Evolutionary conservation across 805 yeast species (phyloP).

Genomic region (Lachancea sp.): DNA sequence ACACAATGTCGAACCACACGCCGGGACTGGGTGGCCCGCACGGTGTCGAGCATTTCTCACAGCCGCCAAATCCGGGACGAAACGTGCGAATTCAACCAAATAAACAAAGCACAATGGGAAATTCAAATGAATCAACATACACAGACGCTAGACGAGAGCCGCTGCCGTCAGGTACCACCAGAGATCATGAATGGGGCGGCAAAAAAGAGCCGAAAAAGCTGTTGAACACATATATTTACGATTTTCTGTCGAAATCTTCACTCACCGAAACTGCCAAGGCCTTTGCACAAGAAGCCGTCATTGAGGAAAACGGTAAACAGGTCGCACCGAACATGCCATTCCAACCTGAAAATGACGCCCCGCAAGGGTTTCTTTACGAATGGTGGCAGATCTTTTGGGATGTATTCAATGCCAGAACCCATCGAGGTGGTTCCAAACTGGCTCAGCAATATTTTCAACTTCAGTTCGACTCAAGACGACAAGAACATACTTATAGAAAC

Average conservation of each 20-base stretch:
- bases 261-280: conserved; percentile 65
- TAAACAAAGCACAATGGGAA: neutral
- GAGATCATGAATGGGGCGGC: no score
- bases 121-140: neutral
- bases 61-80: neutral
- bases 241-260: conserved; percentile 70
- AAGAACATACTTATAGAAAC: conserved; percentile 46
- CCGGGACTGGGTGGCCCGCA: conserved; percentile 1
- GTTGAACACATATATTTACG: conserved; percentile 80
- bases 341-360: conserved; percentile 53
- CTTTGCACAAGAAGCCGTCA: conserved; percentile 71
- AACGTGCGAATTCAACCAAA: neutral
- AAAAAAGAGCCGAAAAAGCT: conserved; percentile 38
- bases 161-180: neutral
- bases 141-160: neutral
- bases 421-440: conserved; percentile 51
- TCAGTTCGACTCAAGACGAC: conserved; percentile 52
- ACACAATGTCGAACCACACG: neutral
- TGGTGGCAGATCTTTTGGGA: conserved; percentile 99
- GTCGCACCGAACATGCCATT: conserved; percentile 6
- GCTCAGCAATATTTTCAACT: conserved; percentile 70
- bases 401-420: conserved; percentile 74
- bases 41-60: neutral
- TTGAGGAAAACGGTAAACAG: conserved; percentile 26
- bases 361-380: conserved; percentile 80